Conservation (phyloP, 73 alveolate genomes). For the Symbiodinium natans region DNA sequence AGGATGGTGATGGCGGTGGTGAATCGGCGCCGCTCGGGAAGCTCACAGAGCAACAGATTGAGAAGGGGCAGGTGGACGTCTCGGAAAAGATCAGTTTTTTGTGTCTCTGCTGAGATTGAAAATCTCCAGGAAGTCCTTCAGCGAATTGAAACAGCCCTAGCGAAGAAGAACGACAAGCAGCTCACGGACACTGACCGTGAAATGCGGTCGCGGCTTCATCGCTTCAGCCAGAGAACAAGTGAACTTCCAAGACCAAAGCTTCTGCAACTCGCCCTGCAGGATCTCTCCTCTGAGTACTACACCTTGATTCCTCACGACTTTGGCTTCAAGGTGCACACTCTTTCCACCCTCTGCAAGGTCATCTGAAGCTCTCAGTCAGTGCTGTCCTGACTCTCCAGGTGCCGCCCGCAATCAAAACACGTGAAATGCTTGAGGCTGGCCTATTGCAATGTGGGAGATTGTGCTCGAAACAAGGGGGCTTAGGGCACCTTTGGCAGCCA, state of each 20-base stretch:
- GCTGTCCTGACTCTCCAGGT: background rate
- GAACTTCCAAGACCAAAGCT: background rate
- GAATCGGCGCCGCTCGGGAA: conserved; percentile 76
- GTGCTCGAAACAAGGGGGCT: no score
- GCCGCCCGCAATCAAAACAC: conserved; percentile 58
- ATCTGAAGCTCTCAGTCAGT: no score
- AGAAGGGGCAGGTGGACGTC: conserved; percentile 62
- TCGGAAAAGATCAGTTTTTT: background rate
- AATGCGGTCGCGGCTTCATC: background rate
- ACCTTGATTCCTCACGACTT: conserved; percentile 78
- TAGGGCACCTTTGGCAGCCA: no score
- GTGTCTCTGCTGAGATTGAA: background rate
- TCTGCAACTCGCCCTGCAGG: background rate
- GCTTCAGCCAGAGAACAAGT: background rate
- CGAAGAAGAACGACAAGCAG: conserved; percentile 47
- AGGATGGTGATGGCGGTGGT: conserved; percentile 67
- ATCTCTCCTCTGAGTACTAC: conserved; percentile 60
- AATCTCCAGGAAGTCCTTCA: conserved; percentile 28
- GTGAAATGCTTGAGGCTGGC: conserved; percentile 50
- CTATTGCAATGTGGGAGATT: no score
- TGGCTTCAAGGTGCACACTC: conserved; percentile 62
- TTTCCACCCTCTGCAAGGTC: no score
- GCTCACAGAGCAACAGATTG: conserved; percentile 66
- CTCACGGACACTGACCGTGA: background rate
- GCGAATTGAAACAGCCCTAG: conserved; percentile 41